Conservation (phyloP, 257 asterid species). For the Euphrasia confusa region DNA sequence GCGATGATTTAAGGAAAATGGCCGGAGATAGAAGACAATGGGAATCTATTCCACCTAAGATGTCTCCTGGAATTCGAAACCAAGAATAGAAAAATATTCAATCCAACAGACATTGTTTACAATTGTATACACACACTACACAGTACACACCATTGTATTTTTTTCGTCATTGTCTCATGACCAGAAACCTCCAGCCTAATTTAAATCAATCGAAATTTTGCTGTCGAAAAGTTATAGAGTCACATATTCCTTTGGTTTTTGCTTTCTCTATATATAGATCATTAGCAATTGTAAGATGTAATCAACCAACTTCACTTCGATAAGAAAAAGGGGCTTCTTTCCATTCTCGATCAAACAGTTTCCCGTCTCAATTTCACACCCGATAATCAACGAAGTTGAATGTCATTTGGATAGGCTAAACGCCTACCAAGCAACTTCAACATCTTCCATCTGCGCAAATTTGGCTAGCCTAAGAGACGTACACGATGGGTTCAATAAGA, state of each 20-base stretch:
- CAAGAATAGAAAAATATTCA: too few relatives aligned
- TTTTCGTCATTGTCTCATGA: not conserved
- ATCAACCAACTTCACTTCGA: not conserved
- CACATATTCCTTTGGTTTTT: conserved; percentile 17
- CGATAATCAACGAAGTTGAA: conserved; percentile 21
- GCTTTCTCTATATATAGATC: not conserved
- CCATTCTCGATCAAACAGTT: conserved; percentile 33
- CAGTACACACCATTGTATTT: too few relatives aligned
- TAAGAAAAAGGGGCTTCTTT: conserved; percentile 19
- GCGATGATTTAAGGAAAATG: conserved; percentile 5
- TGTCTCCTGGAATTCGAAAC: not conserved
- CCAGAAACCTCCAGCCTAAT: conserved; percentile 18
- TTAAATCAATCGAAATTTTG: not conserved
- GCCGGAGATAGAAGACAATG: conserved; percentile 1
- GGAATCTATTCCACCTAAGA: conserved; percentile 9
- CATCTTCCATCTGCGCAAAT: conserved; percentile 6
- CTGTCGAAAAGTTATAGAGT: not conserved
- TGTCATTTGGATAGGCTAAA: conserved; percentile 27
- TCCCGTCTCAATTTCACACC: conserved; percentile 41
- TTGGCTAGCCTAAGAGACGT: conserved; percentile 31
- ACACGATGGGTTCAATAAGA: conserved; percentile 29
- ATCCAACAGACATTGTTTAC: not conserved
- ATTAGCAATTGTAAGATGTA: not conserved
- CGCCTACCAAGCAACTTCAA: not conserved
- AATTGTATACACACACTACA: too few relatives aligned